Conservation (phyloP, 108 stramenopile genomes). For the Pinguiococcus pyrenoidosus region DNA sequence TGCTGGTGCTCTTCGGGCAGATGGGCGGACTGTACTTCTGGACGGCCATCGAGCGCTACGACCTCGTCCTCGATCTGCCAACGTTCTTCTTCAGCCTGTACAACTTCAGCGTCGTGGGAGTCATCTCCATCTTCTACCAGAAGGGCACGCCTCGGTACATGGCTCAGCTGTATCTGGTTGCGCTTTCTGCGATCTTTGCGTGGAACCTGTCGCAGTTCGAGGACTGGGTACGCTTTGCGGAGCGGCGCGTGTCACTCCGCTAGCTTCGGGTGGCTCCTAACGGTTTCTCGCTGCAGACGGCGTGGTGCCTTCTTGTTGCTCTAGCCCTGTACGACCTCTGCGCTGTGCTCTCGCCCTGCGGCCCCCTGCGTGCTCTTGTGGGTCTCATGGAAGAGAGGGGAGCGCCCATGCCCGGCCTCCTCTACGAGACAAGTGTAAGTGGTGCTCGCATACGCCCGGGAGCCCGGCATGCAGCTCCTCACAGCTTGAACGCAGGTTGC, state of each 20-base stretch:
- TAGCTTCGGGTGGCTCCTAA: too few species aligned
- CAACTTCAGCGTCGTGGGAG: conserved; percentile 83
- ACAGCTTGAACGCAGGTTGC: conserved; percentile 29
- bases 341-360: conserved; percentile 87
- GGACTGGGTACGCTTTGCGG: too few species aligned
- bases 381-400: conserved; percentile 52
- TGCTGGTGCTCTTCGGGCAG: conserved; percentile 60
- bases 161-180: conserved; percentile 75
- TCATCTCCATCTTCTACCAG: conserved; percentile 73
- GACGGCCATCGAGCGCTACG: conserved; percentile 6
- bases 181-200: conserved; percentile 71
- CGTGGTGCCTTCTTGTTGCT: conserved; percentile 81
- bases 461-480: too few species aligned
- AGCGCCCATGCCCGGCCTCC: conserved; percentile 85
- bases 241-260: too few species aligned
- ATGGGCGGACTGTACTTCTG: conserved; percentile 51
- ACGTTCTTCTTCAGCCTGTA: conserved; percentile 67
- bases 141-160: conserved; percentile 65
- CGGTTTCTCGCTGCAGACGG: too few species aligned
- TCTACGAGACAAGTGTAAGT: too few species aligned
- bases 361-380: conserved; percentile 75
- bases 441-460: too few species aligned
- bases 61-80: conserved; percentile 26
- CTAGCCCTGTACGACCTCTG: conserved; percentile 81
- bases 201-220: conserved; percentile 82